Evolutionary conservation across 371 early-diverging fungal genomes (phyloP), one percentile per base, ranked within the genome.

Genomic region (Haplosporangium sp.): DNA sequence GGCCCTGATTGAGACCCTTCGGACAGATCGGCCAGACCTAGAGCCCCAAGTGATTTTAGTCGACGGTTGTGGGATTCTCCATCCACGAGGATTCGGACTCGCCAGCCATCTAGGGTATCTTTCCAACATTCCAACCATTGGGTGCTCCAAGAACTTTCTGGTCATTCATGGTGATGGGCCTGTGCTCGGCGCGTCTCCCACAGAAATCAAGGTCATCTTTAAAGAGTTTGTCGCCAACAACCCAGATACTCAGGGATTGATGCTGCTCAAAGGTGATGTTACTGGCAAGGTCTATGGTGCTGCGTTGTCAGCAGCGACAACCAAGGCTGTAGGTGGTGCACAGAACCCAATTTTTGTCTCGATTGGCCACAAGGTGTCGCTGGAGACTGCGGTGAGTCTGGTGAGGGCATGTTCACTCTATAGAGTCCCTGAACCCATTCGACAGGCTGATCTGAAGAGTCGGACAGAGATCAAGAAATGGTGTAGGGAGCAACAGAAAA

Each of bases 11-110:
- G 62, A 75, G 1, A 73, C 76, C 16, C 72, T 95, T 20, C 85
- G 84, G 55, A 18, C 54, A 8, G 55, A 67, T 2, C 62, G 73
- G 0, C 91, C 93, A 1, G 83, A 89, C 6, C 53, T 93, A 16
- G 86, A 83, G 61, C 93, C 96, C 3, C 94, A 95, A 72, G 82
- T 92, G 18, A 75, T 96, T 13, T 69, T 96, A 6, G 94, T 96
- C 0, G 98, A 98, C 80, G 98, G 97, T 36, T 96, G 96, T 75
- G 98, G 98, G 1, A 74, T 85, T 9, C 77, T 96, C 43, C 98
- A 98, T 75, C 96, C 96, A 21, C 87, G 94, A 5, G 77, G 82
- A 41, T 96, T 95, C 68, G 98, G 98, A 5, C 88, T 93, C 3
- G 98, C 97, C 16, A 89, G 94, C 57, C 97, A 97, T 71, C 56